Base-by-base conservation (phyloP, 352 stramenopile species). In the Globisporangium ultimum region DNA sequence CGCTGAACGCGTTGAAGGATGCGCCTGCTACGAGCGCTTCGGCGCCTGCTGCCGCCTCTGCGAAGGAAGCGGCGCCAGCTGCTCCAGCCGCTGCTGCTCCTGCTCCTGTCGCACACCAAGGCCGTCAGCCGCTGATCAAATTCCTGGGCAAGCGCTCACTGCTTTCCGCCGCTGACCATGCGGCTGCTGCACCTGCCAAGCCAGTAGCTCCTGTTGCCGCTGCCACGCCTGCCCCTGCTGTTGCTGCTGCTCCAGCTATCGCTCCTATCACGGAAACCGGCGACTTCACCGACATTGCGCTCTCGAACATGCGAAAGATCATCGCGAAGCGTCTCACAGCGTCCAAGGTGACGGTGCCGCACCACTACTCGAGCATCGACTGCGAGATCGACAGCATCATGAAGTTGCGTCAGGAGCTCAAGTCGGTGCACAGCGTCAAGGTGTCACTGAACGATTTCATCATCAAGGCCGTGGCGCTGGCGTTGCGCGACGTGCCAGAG, bases 381-480 rank as follows among this genome's bases (percentile, higher is more conserved):
- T 98, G 97, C 60, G 87, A 98, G 71, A 90, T 99, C 59, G 97
- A 97, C 74, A 70, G 34, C 58, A 84, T 97, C 53, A 80, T 95
- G 61, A 72, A 67, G 63, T 71, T 99, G 47, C 93, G 97, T 54
- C 97, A 98, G 73, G 56, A 88, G 54, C 80, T 99, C 22, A 96
- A 94, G 64, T 80, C 68, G 43, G 74, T 95, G 49, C 95, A 98
- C 67, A 93, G 95, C 62, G 84, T 98, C 51, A 98, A 99, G 66
- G 92, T 99, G 22, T 98, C 95, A 32, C 92, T 99, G 43, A 99
- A 99, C 80, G 97, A 99, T 76, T 93, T 99, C 66, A 89, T 99
- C 63, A 96, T 99, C 67, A 98, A 98, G 71, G 93, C 94, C 34
- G 93, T 93, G 38, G 97, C 97, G n/a, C 79, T 99, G 36, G 93